phyloP scores from a whole-genome alignment of 2,329 filamentous ascomycete genomes.

The Biscogniauxia mediterranea region DNA sequence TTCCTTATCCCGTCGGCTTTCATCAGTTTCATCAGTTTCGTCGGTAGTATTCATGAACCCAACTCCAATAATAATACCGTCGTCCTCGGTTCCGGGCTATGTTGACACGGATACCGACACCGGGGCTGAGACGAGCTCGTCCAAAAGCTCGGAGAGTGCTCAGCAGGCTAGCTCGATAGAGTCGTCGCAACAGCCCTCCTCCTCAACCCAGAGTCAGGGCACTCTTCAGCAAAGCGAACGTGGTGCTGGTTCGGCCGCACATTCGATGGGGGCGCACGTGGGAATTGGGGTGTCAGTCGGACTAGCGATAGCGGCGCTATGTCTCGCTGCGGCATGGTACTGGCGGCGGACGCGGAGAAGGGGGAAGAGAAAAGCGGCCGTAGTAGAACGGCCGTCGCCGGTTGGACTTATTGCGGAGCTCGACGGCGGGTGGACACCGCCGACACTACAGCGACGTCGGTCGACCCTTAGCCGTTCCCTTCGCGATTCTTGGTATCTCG shows the following conservation, averaged over 20 bases:
- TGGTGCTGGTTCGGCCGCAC: neutral
- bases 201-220: neutral
- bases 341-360: neutral
- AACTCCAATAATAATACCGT: neutral
- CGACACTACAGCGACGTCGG: neutral
- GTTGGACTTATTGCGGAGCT: neutral
- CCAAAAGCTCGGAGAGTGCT: neutral
- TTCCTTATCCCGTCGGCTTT: neutral
- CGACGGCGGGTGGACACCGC: neutral
- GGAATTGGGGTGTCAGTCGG: neutral
- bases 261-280: neutral
- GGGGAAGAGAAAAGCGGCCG: neutral
- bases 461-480: neutral
- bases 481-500: neutral
- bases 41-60: neutral
- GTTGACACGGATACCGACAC: neutral
- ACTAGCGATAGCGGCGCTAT: neutral
- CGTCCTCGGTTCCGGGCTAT: neutral
- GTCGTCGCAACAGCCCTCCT: neutral
- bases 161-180: neutral
- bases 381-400: neutral
- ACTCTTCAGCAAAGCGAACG: neutral
- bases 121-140: neutral
- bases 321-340: neutral
- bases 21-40: neutral